Percentiles rank a stretch among this genome's conserved stretches.
Evolutionary conservation across 208 protist species (phyloP).

Genomic region (Leishmania mexicana): DNA sequence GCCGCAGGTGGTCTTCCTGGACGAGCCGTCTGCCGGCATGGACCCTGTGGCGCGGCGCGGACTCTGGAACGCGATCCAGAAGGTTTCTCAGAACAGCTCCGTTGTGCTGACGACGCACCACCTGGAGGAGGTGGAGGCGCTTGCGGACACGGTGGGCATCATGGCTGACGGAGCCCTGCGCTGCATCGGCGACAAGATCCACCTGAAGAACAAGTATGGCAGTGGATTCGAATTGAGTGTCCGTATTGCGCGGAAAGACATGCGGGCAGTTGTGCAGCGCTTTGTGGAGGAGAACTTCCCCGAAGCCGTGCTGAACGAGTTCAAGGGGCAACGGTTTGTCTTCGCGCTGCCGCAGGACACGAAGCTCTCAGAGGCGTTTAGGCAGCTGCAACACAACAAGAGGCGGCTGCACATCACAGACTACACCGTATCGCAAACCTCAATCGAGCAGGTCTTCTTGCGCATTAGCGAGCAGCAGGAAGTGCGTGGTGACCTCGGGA

Average conservation of each 20-base stretch:
- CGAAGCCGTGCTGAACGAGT: conserved; percentile 38
- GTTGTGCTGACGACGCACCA: conserved; percentile 93
- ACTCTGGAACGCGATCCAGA: conserved; percentile 72
- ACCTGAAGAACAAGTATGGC: conserved; percentile 77
- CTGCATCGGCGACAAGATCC: conserved; percentile 75
- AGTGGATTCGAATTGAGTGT: conserved; percentile 65
- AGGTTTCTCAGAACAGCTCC: conserved; percentile 64
- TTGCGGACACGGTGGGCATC: conserved; percentile 77
- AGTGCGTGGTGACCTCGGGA: conserved; percentile 30
- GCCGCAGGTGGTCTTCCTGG: conserved; percentile 61
- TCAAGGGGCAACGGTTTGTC: conserved; percentile 47
- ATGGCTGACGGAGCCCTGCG: conserved; percentile 80
- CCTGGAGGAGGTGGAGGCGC: conserved; percentile 92
- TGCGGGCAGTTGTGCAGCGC: conserved; percentile 27
- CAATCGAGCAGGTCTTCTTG: conserved; percentile 87
- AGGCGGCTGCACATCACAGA: conserved; percentile 50
- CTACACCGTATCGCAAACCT: conserved; percentile 83
- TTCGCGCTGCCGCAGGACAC: conserved; percentile 46
- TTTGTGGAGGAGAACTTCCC: conserved; percentile 50
- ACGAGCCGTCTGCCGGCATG: conserved; percentile 79
- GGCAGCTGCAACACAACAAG: conserved; percentile 38
- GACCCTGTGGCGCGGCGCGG: conserved; percentile 60
- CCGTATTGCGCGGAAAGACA: conserved; percentile 29
- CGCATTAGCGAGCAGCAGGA: conserved; percentile 64
- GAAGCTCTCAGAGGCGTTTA: conserved; percentile 46